A percentile compares a stretch with the other conserved stretches of the same genome.
Conservation (phyloP, 148 eudicot genomes). For the Amaranthus palmeri region DNA sequence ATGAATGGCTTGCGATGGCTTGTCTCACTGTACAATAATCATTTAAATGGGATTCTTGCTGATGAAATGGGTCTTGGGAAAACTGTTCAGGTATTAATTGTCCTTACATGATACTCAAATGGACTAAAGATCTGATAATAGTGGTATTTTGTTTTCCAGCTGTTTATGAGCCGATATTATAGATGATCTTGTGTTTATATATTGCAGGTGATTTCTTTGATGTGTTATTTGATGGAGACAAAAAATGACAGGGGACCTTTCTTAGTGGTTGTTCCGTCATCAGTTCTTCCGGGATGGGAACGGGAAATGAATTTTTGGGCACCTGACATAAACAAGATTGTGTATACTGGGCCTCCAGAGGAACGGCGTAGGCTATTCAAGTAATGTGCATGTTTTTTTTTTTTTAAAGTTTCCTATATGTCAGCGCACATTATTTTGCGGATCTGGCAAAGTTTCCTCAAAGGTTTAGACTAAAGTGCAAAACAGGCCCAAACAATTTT, state of each 20-base stretch:
- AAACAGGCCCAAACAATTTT: no score
- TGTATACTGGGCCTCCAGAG: conserved; percentile 94
- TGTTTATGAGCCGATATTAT: background rate
- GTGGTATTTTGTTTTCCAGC: conserved; percentile 7
- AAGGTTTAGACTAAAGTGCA: no score
- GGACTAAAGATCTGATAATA: background rate
- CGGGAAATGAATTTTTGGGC: conserved; percentile 89
- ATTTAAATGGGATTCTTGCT: conserved; percentile 95
- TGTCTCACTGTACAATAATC: conserved; percentile 92
- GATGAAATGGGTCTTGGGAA: conserved; percentile 99
- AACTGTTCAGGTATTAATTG: conserved; percentile 82
- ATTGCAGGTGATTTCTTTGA: conserved; percentile 78
- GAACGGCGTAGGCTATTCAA: conserved; percentile 87
- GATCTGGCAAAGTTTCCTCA: no score
- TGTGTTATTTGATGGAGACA: conserved; percentile 90
- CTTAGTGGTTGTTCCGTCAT: conserved; percentile 93
- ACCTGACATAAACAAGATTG: conserved; percentile 79
- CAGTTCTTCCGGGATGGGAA: conserved; percentile 97
- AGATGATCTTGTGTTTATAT: conserved; percentile 14
- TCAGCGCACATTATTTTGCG: no score
- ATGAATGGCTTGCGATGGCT: conserved; percentile 98
- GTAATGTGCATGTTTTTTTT: conserved; percentile 39
- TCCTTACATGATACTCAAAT: background rate
- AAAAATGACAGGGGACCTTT: conserved; percentile 98
- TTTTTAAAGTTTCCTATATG: background rate